phyloP scores from a whole-genome alignment of 345 rosid species.

The Erucastrum elatum region DNA sequence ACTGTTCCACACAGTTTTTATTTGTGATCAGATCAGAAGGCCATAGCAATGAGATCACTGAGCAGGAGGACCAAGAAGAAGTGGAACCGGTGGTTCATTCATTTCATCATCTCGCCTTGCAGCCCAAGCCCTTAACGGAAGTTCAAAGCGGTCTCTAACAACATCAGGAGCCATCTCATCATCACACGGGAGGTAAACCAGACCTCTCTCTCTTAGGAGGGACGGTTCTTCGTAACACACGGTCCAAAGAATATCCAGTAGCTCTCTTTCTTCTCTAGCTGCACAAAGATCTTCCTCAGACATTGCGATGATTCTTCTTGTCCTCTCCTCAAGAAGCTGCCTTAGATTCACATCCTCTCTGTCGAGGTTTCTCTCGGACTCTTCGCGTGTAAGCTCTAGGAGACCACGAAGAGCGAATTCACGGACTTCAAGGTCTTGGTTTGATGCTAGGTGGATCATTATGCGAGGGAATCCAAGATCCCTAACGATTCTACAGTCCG shows the following conservation, averaged over 20 bases:
- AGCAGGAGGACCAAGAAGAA: constrained; percentile 56
- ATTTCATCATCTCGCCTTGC: constrained; percentile 40
- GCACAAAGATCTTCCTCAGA: constrained; percentile 78
- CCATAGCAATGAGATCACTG: constrained; percentile 35
- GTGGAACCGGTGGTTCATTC: constrained; percentile 40
- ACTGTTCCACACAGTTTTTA: background rate
- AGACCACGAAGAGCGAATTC: constrained; percentile 84
- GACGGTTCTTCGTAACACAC: constrained; percentile 71
- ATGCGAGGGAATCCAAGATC: constrained; percentile 80
- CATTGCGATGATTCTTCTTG: constrained; percentile 59
- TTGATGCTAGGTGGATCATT: constrained; percentile 80
- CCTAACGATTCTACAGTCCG: constrained; percentile 58
- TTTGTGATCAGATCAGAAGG: background rate
- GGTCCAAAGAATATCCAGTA: constrained; percentile 80
- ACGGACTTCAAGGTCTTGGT: constrained; percentile 69
- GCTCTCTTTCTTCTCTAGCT: constrained; percentile 78
- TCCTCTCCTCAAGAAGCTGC: constrained; percentile 71
- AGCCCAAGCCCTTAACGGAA: constrained; percentile 76
- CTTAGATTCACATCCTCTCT: constrained; percentile 61
- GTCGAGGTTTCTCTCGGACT: constrained; percentile 42
- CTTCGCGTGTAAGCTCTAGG: constrained; percentile 61
- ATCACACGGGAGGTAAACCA: constrained; percentile 76
- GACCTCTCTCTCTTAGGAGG: constrained; percentile 62
- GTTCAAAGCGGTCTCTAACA: constrained; percentile 71
- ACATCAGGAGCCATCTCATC: constrained; percentile 73